Conservation (phyloP, 768 basidiomycete species). For the Macrolepiota dolichaula region DNA sequence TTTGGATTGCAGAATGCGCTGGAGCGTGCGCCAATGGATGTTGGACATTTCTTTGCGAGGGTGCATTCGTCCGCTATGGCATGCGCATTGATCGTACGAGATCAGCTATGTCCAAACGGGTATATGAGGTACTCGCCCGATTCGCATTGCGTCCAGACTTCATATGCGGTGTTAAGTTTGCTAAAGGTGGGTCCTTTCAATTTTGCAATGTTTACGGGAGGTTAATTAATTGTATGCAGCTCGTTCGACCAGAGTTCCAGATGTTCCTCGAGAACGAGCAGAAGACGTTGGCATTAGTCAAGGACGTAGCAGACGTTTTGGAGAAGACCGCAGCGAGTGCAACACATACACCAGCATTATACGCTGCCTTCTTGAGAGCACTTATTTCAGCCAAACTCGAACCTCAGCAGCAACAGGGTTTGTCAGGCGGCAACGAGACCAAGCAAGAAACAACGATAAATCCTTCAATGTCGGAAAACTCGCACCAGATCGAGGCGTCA, state of each 20-base stretch:
- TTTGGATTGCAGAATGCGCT: constrained; percentile 97
- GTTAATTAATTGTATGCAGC: constrained; percentile 33
- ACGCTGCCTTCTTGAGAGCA: constrained; percentile 78
- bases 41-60: constrained; percentile 81
- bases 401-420: constrained; percentile 10
- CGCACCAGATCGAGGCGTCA: not conserved
- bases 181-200: constrained; percentile 64
- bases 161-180: constrained; percentile 90
- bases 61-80: constrained; percentile 70
- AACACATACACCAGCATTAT: constrained; percentile 87
- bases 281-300: constrained; percentile 64
- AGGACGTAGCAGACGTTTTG: constrained; percentile 78
- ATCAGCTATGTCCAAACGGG: constrained; percentile 74
- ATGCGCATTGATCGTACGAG: constrained; percentile 70
- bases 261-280: constrained; percentile 72
- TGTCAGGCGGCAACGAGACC: constrained; percentile 14
- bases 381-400: constrained; percentile 59
- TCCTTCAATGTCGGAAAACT: not conserved
- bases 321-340: constrained; percentile 75
- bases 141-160: constrained; percentile 85
- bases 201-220: not conserved
- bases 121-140: constrained; percentile 85
- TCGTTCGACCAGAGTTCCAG: constrained; percentile 82
- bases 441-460: constrained; percentile 13
- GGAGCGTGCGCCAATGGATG: constrained; percentile 68